Percentiles rank a stretch among this genome's conserved stretches.
Conservation (phyloP, 805 yeast species). For the Candida morakotiae region DNA sequence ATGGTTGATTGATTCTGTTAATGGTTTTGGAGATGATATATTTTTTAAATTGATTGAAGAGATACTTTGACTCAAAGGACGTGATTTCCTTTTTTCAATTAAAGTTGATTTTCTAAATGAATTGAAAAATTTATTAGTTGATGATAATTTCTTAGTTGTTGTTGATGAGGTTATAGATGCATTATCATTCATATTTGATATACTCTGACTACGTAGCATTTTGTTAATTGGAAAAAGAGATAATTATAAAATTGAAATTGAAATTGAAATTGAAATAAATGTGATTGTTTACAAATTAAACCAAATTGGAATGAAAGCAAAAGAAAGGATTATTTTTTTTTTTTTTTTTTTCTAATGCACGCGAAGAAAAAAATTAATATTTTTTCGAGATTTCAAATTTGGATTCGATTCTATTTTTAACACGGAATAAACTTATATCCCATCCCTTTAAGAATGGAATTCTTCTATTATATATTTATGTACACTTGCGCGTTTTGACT, state of each 20-base stretch:
- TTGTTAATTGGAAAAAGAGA: not conserved
- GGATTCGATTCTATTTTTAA: no score
- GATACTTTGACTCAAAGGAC: conserved; percentile 15
- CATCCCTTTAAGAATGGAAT: no score
- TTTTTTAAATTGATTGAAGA: conserved; percentile 9
- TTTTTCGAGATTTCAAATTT: not conserved
- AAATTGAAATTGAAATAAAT: not conserved
- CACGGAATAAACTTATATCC: no score
- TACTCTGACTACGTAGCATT: conserved; percentile 27
- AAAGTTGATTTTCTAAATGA: conserved; percentile 10
- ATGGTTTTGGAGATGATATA: conserved; percentile 3
- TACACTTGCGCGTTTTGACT: no score
- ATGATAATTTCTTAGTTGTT: not conserved
- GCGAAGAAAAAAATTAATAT: not conserved
- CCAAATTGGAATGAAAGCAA: not conserved
- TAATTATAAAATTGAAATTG: not conserved
- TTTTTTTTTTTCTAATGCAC: no score
- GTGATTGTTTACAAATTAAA: not conserved
- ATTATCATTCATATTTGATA: conserved; percentile 19
- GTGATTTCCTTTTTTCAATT: conserved; percentile 6
- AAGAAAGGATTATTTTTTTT: not conserved
- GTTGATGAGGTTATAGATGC: no score
- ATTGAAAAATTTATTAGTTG: conserved; percentile 10
- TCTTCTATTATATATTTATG: no score
- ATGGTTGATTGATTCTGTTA: not conserved